Base-by-base conservation (phyloP, 1,284 basidiomycete genomes). In the Cystobasidiaceae sp. region DNA sequence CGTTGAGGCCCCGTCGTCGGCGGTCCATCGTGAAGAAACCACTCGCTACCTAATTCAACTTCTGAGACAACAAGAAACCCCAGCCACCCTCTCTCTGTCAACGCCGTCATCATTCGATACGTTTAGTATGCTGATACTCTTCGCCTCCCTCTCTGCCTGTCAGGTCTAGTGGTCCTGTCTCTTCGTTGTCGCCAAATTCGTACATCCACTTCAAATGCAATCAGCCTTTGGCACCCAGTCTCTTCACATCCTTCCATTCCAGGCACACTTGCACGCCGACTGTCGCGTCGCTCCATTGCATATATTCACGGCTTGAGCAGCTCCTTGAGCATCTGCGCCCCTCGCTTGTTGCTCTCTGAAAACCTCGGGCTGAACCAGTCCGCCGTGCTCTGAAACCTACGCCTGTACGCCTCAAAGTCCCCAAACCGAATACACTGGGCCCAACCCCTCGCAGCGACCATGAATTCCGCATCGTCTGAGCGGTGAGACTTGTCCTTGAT, bases 371-470 rank as follows among this genome's bases (percentile, higher is more conserved):
- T 84, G 75, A 97, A 97, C 78, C 97, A 97, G 49, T 72, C 71
- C 21, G 86, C 81, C 8, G 93, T 94, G 76, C 87, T 82, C 73
- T 84, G 84, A 76, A 97, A 98, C 62, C 93, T 79, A 73, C 82
- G 78, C 74, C 83, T 81, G 79, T 97, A 98, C 66, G 92, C 81
- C 71, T 93, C 89, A 78, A 97, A 97, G 78, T 83, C 87, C 37
- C 92, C 91, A 78, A 96, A 94, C 54, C 84, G 86, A 46, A 98
- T 90, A 74, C 89, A 92, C 78, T 96, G 90, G 73, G 88, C 89
- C 94, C 96, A 98, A 1, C 93, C 93, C n/a, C 93, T 81, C 0
- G 93, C 91, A 0, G 92, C 94, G 27, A 97, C 81, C 43, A 93
- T 87, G 74, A 97, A 98, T 77, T 97, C 94, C 51, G 93, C 81